phyloP scores from a whole-genome alignment of 192 early-diverging fungal species.

The Geosiphon pyriformis region DNA sequence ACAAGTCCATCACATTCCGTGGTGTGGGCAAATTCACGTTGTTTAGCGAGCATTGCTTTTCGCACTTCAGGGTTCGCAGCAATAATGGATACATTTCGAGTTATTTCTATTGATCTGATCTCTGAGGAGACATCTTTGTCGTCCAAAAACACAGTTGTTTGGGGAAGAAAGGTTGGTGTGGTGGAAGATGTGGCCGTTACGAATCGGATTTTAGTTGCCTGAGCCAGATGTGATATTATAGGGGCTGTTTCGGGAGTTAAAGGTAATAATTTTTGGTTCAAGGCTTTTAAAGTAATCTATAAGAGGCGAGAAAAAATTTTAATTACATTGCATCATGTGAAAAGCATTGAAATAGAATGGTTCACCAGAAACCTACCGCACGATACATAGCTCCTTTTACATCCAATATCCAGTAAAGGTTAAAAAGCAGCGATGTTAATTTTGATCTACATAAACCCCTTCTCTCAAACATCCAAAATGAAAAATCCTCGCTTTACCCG shows the following conservation, averaged over 20 bases:
- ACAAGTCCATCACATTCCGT: constrained; percentile 54
- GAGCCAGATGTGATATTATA: constrained; percentile 11
- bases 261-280: constrained; percentile 1
- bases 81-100: constrained; percentile 50
- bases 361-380: too few relatives aligned
- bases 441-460: too few relatives aligned
- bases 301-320: too few relatives aligned
- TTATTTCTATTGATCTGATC: constrained; percentile 54
- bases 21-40: constrained; percentile 45
- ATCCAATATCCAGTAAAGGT: not conserved
- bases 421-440: too few relatives aligned
- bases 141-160: constrained; percentile 39
- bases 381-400: constrained; percentile 16
- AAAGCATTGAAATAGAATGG: too few relatives aligned
- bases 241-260: too few relatives aligned
- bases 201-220: constrained; percentile 31
- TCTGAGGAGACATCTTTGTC: constrained; percentile 59
- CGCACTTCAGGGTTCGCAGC: constrained; percentile 57
- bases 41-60: constrained; percentile 45
- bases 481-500: constrained; percentile 62
- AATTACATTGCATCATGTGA: too few relatives aligned
- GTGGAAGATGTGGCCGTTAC: not conserved
- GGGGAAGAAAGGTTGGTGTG: constrained; percentile 3
- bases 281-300: constrained; percentile 7
- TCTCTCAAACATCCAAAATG: constrained; percentile 22